phyloP scores from a whole-genome alignment of 225 moss, liverwort and hornwort species.

The Ulota crispa region DNA sequence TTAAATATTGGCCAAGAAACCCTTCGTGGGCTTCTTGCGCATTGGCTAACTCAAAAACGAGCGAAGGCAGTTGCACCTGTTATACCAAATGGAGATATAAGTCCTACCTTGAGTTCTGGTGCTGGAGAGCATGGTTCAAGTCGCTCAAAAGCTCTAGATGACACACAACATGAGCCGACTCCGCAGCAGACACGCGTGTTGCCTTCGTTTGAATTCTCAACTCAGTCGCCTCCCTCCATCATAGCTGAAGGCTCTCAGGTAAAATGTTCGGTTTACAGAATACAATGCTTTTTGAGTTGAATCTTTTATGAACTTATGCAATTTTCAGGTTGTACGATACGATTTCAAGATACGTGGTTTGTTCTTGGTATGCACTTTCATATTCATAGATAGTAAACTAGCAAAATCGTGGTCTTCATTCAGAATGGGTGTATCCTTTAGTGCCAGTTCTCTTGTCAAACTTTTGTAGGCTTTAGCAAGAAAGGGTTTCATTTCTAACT shows the following conservation, averaged over 20 bases:
- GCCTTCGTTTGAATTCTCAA: constrained; percentile 77
- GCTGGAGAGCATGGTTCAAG: constrained; percentile 63
- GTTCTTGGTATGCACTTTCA: not conserved
- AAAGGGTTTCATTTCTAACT: not conserved
- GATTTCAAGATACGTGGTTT: not conserved
- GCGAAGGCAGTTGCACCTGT: constrained; percentile 40
- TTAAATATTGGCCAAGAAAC: constrained; percentile 86
- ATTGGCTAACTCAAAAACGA: constrained; percentile 62
- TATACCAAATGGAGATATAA: constrained; percentile 65
- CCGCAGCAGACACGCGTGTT: constrained; percentile 50
- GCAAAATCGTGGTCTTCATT: not conserved
- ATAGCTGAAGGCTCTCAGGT: constrained; percentile 78
- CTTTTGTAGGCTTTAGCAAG: not conserved
- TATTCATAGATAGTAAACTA: not conserved
- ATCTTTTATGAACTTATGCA: constrained; percentile 12
- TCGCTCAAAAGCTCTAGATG: constrained; percentile 44
- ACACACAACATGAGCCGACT: constrained; percentile 49
- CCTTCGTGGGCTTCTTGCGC: constrained; percentile 67
- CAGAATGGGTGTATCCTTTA: not conserved
- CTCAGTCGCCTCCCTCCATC: constrained; percentile 71
- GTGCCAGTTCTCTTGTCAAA: constrained; percentile 1
- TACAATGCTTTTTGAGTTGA: not conserved
- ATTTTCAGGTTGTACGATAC: not conserved
- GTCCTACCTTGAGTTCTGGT: constrained; percentile 42
- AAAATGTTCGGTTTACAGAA: not conserved